A percentile compares a stretch with the other conserved stretches of the same genome.
phyloP scores from a whole-genome alignment of 805 yeast genomes.

The Metschnikowia shivogae region DNA sequence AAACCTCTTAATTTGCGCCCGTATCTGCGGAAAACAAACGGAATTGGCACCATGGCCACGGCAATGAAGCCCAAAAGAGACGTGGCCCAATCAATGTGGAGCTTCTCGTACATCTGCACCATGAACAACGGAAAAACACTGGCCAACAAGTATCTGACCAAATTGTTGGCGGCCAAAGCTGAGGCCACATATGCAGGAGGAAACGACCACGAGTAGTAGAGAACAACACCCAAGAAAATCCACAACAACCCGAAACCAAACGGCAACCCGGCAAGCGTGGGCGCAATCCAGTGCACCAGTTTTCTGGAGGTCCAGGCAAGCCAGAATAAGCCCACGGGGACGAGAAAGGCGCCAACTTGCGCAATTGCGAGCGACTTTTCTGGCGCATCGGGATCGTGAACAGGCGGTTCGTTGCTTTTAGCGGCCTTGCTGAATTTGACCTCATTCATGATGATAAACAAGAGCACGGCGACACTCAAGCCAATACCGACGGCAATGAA shows the following conservation, averaged over 20 bases:
- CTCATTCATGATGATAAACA: constrained; percentile 50
- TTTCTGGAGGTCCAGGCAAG: constrained; percentile 69
- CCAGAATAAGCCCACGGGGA: constrained; percentile 75
- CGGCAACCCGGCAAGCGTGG: constrained; percentile 72
- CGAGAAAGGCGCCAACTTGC: constrained; percentile 60
- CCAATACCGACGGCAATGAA: constrained; percentile 74
- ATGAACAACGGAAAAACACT: constrained; percentile 83
- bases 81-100: constrained; percentile 78
- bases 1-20: constrained; percentile 54
- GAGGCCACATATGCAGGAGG: constrained; percentile 78
- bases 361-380: constrained; percentile 58
- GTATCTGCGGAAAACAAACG: constrained; percentile 59
- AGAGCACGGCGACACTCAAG: constrained; percentile 48
- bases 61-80: constrained; percentile 63
- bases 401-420: constrained; percentile 40
- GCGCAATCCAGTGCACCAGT: constrained; percentile 71
- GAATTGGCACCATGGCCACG: constrained; percentile 68
- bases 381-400: constrained; percentile 63
- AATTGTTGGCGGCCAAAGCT: constrained; percentile 85
- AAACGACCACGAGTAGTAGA: constrained; percentile 65
- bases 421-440: constrained; percentile 23
- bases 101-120: constrained; percentile 70
- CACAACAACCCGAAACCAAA: constrained; percentile 72
- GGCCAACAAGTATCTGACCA: constrained; percentile 69
- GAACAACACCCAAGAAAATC: constrained; percentile 65